Percentiles rank a stretch among this genome's conserved stretches.
These are phyloP conservation scores for Cutaneotrichosporon cyanovorans DNA, from an alignment of 1,284 basidiomycete species.

Conservation along the genomic window DNA sequence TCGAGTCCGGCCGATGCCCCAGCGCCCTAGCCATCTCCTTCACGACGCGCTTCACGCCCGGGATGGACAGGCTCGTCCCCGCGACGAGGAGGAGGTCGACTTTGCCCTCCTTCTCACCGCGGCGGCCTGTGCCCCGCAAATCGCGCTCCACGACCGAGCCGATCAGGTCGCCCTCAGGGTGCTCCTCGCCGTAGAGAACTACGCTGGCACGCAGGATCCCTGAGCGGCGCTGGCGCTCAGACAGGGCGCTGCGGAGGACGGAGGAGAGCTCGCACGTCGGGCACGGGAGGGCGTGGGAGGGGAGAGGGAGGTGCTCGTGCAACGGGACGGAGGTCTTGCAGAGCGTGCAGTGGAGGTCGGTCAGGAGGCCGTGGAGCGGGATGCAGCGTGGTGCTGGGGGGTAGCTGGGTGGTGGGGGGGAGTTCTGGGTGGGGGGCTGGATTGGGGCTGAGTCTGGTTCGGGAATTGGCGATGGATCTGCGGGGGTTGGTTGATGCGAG, in stretches of 20 bases:
- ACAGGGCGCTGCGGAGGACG: conserved; percentile 60
- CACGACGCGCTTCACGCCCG: conserved; percentile 87
- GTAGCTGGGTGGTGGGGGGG: conserved; percentile 5
- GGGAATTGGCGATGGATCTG: too few relatives aligned
- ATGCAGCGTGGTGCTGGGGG: conserved; percentile 60
- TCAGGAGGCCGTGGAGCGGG: conserved; percentile 80
- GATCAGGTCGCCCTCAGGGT: conserved; percentile 79
- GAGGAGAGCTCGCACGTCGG: conserved; percentile 68
- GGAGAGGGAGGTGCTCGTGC: conserved; percentile 53
- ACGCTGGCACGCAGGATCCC: conserved; percentile 78
- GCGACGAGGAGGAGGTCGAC: conserved; percentile 77
- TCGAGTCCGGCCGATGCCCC: conserved; percentile 29
- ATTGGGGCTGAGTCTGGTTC: too few relatives aligned
- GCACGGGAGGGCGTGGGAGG: conserved; percentile 59
- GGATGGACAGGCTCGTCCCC: conserved; percentile 81
- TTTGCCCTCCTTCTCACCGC: conserved; percentile 29
- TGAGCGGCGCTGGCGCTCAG: conserved; percentile 72
- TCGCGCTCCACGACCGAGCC: conserved; percentile 70
- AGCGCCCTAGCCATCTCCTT: conserved; percentile 82
- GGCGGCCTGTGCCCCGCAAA: conserved; percentile 54
- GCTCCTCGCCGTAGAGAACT: conserved; percentile 82
- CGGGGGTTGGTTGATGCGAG: too few relatives aligned
- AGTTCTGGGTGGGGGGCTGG: too few relatives aligned
- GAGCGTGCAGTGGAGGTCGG: conserved; percentile 68
- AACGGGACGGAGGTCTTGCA: conserved; percentile 68